These are phyloP conservation scores for Trypanosoma scelopori DNA, from an alignment of 208 protist species.

Conservation along the genomic window DNA sequence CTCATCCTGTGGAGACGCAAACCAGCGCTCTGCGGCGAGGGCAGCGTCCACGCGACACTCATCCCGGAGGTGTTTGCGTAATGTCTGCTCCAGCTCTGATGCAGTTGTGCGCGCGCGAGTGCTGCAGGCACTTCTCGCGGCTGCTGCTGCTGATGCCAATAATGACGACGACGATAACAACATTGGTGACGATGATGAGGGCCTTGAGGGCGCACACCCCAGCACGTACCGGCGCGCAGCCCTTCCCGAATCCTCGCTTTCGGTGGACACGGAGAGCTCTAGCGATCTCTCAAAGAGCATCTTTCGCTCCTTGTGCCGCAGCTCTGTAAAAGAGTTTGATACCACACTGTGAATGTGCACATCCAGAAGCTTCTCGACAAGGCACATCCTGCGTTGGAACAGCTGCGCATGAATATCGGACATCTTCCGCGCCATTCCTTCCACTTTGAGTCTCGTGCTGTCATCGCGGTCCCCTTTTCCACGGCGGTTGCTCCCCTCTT, in stretches of 20 bases:
- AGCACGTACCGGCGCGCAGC: not conserved
- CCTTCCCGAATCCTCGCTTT: not conserved
- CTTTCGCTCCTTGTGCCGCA: constrained; percentile 4
- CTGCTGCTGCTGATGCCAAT: too few relatives aligned
- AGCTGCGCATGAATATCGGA: constrained; percentile 1
- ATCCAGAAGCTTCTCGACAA: constrained; percentile 29
- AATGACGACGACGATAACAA: not conserved
- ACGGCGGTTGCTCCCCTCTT: not conserved
- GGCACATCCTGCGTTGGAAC: constrained; percentile 4
- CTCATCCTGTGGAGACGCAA: not conserved
- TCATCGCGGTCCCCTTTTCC: not conserved
- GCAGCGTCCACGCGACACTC: constrained; percentile 8
- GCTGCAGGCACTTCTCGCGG: not conserved
- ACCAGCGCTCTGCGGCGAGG: not conserved
- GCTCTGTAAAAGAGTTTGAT: not conserved
- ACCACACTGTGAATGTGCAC: constrained; percentile 19
- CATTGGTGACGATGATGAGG: not conserved
- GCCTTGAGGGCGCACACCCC: not conserved
- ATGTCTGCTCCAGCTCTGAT: not conserved
- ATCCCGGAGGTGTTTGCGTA: constrained; percentile 3
- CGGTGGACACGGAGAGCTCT: not conserved
- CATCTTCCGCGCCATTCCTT: not conserved
- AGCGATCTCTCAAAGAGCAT: not conserved
- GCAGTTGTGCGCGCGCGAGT: too few relatives aligned
- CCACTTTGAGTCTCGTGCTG: not conserved